Evolutionary conservation across 805 yeast genomes (phyloP).

Genomic region (Saturnispora halmiae): DNA sequence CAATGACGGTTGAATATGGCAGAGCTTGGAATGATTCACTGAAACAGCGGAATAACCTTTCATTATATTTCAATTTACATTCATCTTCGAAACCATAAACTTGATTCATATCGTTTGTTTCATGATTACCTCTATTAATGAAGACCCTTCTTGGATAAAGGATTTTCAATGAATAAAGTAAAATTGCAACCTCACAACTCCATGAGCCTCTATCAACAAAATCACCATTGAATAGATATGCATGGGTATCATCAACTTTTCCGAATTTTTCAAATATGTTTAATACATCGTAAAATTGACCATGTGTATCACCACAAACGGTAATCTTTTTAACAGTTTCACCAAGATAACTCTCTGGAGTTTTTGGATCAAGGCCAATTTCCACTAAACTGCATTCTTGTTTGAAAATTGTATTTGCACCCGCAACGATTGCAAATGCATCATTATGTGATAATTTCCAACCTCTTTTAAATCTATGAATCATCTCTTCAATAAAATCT

Average conservation of each 20-base stretch:
- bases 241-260: conserved; percentile 52
- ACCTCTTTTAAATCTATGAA: conserved; percentile 64
- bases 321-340: conserved; percentile 47
- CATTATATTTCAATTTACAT: conserved; percentile 82
- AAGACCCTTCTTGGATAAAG: conserved; percentile 61
- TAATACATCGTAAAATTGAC: conserved; percentile 86
- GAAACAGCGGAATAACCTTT: conserved; percentile 71
- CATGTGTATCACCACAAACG: conserved; percentile 96
- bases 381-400: conserved; percentile 73
- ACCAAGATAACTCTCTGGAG: conserved; percentile 26
- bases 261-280: conserved; percentile 74
- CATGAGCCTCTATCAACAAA: conserved; percentile 97
- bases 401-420: conserved; percentile 54
- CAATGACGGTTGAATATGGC: conserved; percentile 79
- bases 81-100: conserved; percentile 96
- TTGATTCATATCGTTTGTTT: conserved; percentile 92
- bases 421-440: conserved; percentile 71
- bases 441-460: conserved; percentile 70
- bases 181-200: conserved; percentile 92
- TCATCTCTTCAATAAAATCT: conserved; percentile 54
- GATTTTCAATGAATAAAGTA: conserved; percentile 68
- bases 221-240: conserved; percentile 89
- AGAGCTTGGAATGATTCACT: conserved; percentile 77
- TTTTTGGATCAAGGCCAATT: conserved; percentile 36
- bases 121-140: conserved; percentile 93